Percentiles rank a stretch among this genome's conserved stretches.
Evolutionary conservation across 345 rosid species (phyloP).

Genomic region (Eucalyptus melliodora): DNA sequence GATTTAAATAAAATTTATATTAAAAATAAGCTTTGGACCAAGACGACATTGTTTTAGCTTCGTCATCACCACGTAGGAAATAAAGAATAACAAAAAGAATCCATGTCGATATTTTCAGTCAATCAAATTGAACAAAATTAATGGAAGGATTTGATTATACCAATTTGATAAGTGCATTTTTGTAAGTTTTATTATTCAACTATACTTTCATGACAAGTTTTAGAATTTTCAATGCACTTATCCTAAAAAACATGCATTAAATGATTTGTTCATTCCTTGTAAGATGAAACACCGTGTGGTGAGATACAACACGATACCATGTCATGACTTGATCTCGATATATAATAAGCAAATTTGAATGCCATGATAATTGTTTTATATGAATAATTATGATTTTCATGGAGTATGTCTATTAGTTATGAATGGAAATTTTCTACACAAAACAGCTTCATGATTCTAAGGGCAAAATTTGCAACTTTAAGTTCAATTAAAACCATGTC

Average conservation of each 20-base stretch:
- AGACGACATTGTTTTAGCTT: too few relatives aligned
- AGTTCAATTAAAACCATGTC: not conserved
- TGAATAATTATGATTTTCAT: not conserved
- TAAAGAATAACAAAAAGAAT: too few relatives aligned
- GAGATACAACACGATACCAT: not conserved
- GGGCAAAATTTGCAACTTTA: not conserved
- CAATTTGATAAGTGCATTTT: not conserved
- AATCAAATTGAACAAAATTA: not conserved
- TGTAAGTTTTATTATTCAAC: too few relatives aligned
- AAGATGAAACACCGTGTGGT: not conserved
- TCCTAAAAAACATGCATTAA: not conserved
- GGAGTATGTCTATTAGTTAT: not conserved
- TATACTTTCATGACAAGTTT: too few relatives aligned
- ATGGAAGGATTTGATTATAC: not conserved
- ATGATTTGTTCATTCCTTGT: not conserved
- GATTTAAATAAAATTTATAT: too few relatives aligned
- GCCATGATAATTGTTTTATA: not conserved
- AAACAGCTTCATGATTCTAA: not conserved
- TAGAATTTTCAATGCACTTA: not conserved
- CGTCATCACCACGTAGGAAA: not conserved
- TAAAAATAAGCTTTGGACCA: not conserved
- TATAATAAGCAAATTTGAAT: not conserved
- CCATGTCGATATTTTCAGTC: fast-evolving
- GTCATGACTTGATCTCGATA: not conserved
- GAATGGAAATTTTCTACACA: not conserved